A percentile compares a stretch with the other conserved stretches of the same genome.
Conservation (phyloP, 805 yeast species). For the Saccharomycopsis olivae region DNA sequence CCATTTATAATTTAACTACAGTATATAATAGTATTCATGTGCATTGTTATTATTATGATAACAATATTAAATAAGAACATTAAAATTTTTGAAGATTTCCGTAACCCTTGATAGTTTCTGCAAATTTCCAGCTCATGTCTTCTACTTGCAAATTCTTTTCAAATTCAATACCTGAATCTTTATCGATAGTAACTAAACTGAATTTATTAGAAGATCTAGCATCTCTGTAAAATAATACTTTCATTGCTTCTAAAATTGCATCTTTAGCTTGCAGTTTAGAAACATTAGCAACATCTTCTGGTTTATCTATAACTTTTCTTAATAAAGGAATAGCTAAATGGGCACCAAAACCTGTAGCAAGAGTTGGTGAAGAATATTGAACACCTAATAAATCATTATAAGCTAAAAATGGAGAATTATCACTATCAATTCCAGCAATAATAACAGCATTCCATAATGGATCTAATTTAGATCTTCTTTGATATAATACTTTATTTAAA, state of each 20-base stretch:
- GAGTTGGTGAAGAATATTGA: slow-evolving; percentile 73
- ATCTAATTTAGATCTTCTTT: slow-evolving; percentile 84
- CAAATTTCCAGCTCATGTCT: slow-evolving; percentile 83
- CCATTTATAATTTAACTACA: too few relatives aligned
- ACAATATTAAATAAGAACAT: too few relatives aligned
- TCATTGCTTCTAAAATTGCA: slow-evolving; percentile 80
- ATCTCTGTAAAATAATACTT: slow-evolving; percentile 89
- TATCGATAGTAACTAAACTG: slow-evolving; percentile 65
- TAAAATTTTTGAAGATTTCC: slow-evolving; percentile 42
- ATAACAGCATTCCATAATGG: slow-evolving; percentile 93
- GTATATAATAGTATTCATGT: too few relatives aligned
- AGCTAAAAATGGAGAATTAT: slow-evolving; percentile 60
- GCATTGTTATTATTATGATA: too few relatives aligned
- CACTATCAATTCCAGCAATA: slow-evolving; percentile 80
- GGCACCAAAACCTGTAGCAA: slow-evolving; percentile 96
- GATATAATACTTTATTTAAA: slow-evolving; percentile 72
- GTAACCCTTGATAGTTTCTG: slow-evolving; percentile 79
- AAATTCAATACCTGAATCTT: slow-evolving; percentile 48
- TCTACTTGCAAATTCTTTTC: slow-evolving; percentile 60
- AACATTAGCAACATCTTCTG: slow-evolving; percentile 61
- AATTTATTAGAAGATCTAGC: slow-evolving; percentile 88
- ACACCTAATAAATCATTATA: slow-evolving; percentile 91
- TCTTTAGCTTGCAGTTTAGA: slow-evolving; percentile 66
- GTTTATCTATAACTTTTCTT: slow-evolving; percentile 73
- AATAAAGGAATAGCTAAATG: slow-evolving; percentile 88